These are phyloP conservation scores for Punctularia strigosozonata DNA, from an alignment of 768 basidiomycete species.

Conservation along the genomic window DNA sequence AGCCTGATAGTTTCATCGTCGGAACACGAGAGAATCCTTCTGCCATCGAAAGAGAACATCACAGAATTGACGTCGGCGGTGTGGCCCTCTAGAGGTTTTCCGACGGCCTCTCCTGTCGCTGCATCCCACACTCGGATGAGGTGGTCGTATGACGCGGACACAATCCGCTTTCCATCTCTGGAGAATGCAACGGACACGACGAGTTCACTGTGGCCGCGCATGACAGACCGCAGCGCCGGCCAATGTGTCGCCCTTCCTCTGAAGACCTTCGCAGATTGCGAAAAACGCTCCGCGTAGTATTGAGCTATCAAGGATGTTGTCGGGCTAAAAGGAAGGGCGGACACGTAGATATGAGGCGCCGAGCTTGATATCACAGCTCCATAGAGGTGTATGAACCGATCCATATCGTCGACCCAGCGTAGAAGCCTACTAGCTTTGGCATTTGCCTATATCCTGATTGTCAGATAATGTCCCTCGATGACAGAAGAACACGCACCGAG, in stretches of 20 bases:
- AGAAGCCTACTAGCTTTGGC: no score
- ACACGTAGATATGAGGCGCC: constrained; percentile 17
- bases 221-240: no score
- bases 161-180: constrained; percentile 16
- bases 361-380: constrained; percentile 6
- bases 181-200: constrained; percentile 20
- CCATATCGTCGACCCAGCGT: no score
- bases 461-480: no score
- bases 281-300: no score
- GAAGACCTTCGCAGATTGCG: no score
- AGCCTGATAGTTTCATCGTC: constrained; percentile 1
- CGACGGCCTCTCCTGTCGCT: background rate
- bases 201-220: constrained; percentile 1
- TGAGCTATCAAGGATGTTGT: no score
- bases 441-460: no score
- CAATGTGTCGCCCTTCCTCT: no score
- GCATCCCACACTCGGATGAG: constrained; percentile 19
- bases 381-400: no score
- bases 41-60: constrained; percentile 1
- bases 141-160: constrained; percentile 20
- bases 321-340: constrained; percentile 13
- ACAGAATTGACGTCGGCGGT: background rate
- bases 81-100: constrained; percentile 1
- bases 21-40: background rate
- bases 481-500: background rate